phyloP scores from a whole-genome alignment of 2,329 filamentous ascomycete genomes.

The Onygena corvina region DNA sequence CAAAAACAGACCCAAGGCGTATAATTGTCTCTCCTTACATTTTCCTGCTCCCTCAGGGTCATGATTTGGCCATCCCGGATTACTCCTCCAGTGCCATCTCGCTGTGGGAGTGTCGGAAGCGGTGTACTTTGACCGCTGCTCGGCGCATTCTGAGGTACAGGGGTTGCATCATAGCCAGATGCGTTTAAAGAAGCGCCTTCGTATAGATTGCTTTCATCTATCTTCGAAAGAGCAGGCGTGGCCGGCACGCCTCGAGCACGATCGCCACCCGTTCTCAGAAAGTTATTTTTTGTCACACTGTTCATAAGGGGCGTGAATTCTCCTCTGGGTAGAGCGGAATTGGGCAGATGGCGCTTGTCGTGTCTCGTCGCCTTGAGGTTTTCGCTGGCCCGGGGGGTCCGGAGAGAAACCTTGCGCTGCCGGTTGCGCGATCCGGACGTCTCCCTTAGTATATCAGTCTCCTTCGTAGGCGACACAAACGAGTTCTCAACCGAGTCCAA shows the following conservation, averaged over 20 bases:
- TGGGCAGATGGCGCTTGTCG: slow-evolving; percentile 59
- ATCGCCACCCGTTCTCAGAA: slow-evolving; percentile 39
- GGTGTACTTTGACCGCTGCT: slow-evolving; percentile 80
- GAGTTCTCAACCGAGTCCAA: slow-evolving; percentile 82
- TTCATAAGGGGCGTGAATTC: slow-evolving; percentile 95
- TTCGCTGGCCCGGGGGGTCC: slow-evolving; percentile 63
- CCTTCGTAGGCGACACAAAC: slow-evolving; percentile 67
- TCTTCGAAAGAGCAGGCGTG: slow-evolving; percentile 62
- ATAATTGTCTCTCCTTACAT: slow-evolving; percentile 20
- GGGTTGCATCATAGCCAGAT: slow-evolving; percentile 53
- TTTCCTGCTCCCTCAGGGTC: slow-evolving; percentile 87
- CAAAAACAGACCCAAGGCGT: too few relatives aligned
- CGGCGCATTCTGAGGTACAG: slow-evolving; percentile 60
- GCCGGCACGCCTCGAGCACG: slow-evolving; percentile 45
- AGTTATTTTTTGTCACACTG: slow-evolving; percentile 57
- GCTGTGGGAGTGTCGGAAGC: slow-evolving; percentile 54
- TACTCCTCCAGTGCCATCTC: slow-evolving; percentile 52
- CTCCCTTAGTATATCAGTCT: slow-evolving; percentile 63
- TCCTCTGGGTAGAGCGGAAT: slow-evolving; percentile 43
- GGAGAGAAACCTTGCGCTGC: slow-evolving; percentile 45
- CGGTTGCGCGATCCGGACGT: slow-evolving; percentile 52
- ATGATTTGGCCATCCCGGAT: slow-evolving; percentile 71
- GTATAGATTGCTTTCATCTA: slow-evolving; percentile 59
- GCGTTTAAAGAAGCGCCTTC: slow-evolving; percentile 53
- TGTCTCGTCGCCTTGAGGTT: slow-evolving; percentile 35